Percentiles rank a stretch among this genome's conserved stretches.
Conservation (phyloP, 2,329 filamentous ascomycete genomes). For the Microcera coccophila region DNA sequence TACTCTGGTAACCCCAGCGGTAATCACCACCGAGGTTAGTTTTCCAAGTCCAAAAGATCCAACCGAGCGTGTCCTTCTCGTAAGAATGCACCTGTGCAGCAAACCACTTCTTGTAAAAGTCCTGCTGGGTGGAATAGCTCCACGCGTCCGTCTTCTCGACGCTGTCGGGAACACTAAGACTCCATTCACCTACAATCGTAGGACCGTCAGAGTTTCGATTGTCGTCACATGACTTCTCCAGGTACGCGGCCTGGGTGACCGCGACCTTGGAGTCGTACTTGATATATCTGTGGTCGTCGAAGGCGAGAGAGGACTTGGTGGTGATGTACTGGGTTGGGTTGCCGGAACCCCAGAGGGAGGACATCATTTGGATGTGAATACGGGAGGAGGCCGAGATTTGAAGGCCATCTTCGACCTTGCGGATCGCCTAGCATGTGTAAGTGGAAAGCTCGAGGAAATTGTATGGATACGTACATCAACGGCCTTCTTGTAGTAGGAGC, state of each 20-base stretch:
- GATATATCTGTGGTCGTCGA: conserved; percentile 58
- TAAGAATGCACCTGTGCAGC: conserved; percentile 23
- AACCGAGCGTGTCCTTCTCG: conserved; percentile 19
- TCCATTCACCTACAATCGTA: conserved; percentile 57
- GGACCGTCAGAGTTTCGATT: conserved; percentile 38
- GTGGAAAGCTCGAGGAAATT: rapidly evolving
- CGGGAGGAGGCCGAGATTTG: conserved; percentile 38
- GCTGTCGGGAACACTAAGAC: conserved; percentile 46
- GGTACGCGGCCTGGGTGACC: conserved; percentile 41
- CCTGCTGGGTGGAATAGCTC: conserved; percentile 18
- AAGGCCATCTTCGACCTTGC: conserved; percentile 43
- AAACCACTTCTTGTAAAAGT: conserved; percentile 26
- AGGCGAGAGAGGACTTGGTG: conserved; percentile 43
- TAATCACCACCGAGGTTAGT: conserved; percentile 22
- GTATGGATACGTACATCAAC: conserved; percentile 10
- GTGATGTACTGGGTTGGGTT: conserved; percentile 46
- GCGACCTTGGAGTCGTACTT: conserved; percentile 42
- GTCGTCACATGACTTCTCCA: conserved; percentile 47
- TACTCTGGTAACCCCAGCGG: conserved; percentile 25
- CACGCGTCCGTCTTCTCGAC: conserved; percentile 40
- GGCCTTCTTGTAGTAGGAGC: conserved; percentile 19
- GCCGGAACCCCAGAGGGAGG: conserved; percentile 53
- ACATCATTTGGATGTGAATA: conserved; percentile 51
- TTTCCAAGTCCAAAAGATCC: conserved; percentile 27
- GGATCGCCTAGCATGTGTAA: conserved; percentile 35